Conservation (phyloP, 75 land plant genomes). For the Pinus albicaulis region DNA sequence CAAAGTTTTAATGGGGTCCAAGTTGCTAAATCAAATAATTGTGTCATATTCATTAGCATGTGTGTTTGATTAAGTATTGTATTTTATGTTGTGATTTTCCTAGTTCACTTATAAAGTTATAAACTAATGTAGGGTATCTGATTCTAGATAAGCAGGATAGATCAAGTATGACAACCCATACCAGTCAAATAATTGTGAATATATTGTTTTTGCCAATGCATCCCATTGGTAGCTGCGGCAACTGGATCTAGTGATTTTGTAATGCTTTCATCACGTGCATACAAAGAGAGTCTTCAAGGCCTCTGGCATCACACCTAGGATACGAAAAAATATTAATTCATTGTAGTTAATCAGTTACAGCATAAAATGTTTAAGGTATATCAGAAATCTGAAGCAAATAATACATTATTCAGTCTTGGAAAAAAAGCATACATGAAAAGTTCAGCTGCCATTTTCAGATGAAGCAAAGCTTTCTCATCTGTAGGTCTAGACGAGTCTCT, state of each 20-base stretch:
- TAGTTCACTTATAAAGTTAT: too few relatives aligned
- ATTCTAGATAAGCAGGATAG: not conserved
- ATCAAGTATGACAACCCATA: constrained; percentile 5
- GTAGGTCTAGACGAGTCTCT: constrained; percentile 27
- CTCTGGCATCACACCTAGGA: constrained; percentile 29
- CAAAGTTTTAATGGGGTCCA: too few relatives aligned
- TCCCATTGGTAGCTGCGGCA: constrained; percentile 36
- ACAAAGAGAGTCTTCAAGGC: constrained; percentile 32
- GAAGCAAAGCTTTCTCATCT: constrained; percentile 35
- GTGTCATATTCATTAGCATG: too few relatives aligned
- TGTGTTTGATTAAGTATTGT: too few relatives aligned
- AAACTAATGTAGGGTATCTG: not conserved
- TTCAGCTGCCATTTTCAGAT: constrained; percentile 35
- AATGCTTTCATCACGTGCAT: constrained; percentile 32
- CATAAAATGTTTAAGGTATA: not conserved
- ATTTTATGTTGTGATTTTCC: too few relatives aligned
- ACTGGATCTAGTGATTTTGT: constrained; percentile 26
- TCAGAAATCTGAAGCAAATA: not conserved
- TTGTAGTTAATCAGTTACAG: not conserved
- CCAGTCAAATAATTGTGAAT: constrained; percentile 46
- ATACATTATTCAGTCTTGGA: not conserved
- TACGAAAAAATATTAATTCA: not conserved
- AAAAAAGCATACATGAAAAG: constrained; percentile 25
- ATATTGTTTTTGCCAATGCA: constrained; percentile 40
- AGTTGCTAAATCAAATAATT: too few relatives aligned